Evolutionary conservation across 2,329 filamentous ascomycete genomes (phyloP).

Genomic region (Ophiocordyceps camponoti-leonardi): DNA sequence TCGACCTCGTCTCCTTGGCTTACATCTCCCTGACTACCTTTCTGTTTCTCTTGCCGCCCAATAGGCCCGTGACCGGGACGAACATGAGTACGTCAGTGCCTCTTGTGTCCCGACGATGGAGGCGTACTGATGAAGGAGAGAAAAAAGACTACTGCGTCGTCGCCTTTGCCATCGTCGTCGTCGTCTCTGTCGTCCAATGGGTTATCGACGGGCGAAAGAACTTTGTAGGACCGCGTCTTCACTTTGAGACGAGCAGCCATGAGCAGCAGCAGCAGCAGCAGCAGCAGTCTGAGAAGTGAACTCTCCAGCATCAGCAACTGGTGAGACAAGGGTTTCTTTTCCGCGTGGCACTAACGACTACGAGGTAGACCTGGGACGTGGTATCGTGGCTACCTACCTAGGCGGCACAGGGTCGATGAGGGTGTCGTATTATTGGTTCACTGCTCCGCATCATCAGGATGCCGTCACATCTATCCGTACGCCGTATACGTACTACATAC

Average conservation of each 20-base stretch:
- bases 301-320: background rate
- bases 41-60: slow-evolving; percentile 55
- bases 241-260: background rate
- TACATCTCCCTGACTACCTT: slow-evolving; percentile 53
- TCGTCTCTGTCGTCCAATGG: slow-evolving; percentile 24
- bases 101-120: background rate
- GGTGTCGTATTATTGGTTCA: background rate
- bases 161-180: slow-evolving; percentile 25
- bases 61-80: slow-evolving; percentile 40
- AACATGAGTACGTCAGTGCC: slow-evolving; percentile 45
- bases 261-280: too few relatives aligned
- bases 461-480: too few relatives aligned
- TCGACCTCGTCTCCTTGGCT: slow-evolving; percentile 28
- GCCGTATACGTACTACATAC: too few relatives aligned
- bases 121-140: background rate
- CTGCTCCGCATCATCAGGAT: background rate
- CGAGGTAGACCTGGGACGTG: too few relatives aligned
- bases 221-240: slow-evolving; percentile 16
- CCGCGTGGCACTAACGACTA: too few relatives aligned
- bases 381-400: too few relatives aligned
- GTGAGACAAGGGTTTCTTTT: too few relatives aligned
- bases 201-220: slow-evolving; percentile 27
- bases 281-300: background rate
- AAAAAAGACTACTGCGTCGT: slow-evolving; percentile 23
- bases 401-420: too few relatives aligned